A percentile compares a stretch with the other conserved stretches of the same genome.
These are phyloP conservation scores for Casuarina equisetifolia DNA, from an alignment of 306 rosid species.

Conservation along the genomic window DNA sequence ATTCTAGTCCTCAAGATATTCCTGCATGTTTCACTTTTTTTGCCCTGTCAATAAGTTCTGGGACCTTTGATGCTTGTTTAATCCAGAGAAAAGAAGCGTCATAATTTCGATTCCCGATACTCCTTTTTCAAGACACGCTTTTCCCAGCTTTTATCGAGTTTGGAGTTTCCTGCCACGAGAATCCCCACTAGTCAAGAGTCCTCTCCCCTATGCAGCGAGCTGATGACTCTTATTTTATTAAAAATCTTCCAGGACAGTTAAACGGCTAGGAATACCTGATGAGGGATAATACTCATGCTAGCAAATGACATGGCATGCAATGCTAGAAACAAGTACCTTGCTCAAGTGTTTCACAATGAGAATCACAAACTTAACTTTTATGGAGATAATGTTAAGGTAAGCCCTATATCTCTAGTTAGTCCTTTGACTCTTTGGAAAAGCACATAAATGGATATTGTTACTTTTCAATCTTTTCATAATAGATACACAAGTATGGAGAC, in stretches of 20 bases:
- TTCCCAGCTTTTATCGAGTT: conserved; percentile 14
- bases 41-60: not conserved
- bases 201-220: no score
- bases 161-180: conserved; percentile 24
- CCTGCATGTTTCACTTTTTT: not conserved
- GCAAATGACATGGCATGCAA: conserved; percentile 99
- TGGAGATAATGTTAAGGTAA: conserved; percentile 97
- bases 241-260: conserved; percentile 80
- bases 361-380: conserved; percentile 89
- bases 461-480: conserved; percentile 10
- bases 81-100: not conserved
- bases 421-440: conserved; percentile 10
- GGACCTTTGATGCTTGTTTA: not conserved
- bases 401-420: conserved; percentile 17
- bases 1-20: not conserved
- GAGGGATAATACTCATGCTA: conserved; percentile 96
- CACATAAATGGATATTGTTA: conserved; percentile 5
- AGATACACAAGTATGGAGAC: not conserved
- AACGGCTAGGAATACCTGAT: conserved; percentile 94
- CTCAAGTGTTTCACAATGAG: conserved; percentile 93
- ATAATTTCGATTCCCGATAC: not conserved
- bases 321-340: conserved; percentile 92
- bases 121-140: not conserved
- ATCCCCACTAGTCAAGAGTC: conserved; percentile 18
- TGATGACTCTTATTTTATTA: no score